Percentiles rank a stretch among this genome's conserved stretches.
These are phyloP conservation scores for Pseudopediastrum boryanum DNA, from an alignment of 139 green algal genomes.

Conservation along the genomic window DNA sequence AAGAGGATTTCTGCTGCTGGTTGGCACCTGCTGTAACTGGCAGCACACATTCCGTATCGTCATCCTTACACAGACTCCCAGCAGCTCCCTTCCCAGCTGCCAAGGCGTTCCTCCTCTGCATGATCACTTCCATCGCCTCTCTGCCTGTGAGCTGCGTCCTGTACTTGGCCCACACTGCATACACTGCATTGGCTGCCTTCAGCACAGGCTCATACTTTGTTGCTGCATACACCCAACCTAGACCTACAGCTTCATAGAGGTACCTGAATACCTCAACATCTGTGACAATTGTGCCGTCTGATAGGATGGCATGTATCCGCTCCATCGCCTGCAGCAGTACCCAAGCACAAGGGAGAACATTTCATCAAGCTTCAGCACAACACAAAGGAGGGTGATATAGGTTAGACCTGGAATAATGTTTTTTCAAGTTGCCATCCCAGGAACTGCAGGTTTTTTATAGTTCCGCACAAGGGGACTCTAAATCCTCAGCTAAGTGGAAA, in stretches of 20 bases:
- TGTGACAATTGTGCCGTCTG: slow-evolving; percentile 77
- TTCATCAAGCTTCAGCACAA: too few relatives aligned
- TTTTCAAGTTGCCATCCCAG: too few relatives aligned
- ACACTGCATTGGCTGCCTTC: slow-evolving; percentile 72
- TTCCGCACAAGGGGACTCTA: too few relatives aligned
- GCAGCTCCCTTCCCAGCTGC: background rate
- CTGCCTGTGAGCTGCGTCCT: slow-evolving; percentile 56
- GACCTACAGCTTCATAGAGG: slow-evolving; percentile 88
- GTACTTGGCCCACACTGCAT: slow-evolving; percentile 86
- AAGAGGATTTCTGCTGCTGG: too few relatives aligned
- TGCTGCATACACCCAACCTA: slow-evolving; percentile 96
- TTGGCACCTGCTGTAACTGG: too few relatives aligned
- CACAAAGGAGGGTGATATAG: too few relatives aligned
- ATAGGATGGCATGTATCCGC: slow-evolving; percentile 88
- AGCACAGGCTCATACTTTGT: slow-evolving; percentile 57
- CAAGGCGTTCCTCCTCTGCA: slow-evolving; percentile 35
- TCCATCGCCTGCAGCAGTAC: slow-evolving; percentile 84
- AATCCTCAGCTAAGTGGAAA: too few relatives aligned
- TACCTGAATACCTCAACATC: slow-evolving; percentile 82
- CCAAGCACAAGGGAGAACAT: too few relatives aligned
- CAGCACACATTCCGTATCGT: too few relatives aligned
- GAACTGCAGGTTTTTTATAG: too few relatives aligned
- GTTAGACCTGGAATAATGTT: too few relatives aligned
- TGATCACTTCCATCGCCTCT: slow-evolving; percentile 48
- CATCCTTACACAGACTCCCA: slow-evolving; percentile 31